A percentile compares a stretch with the other conserved stretches of the same genome.
Conservation (phyloP, 2,329 filamentous ascomycete genomes). For the Neonectria magnoliae region DNA sequence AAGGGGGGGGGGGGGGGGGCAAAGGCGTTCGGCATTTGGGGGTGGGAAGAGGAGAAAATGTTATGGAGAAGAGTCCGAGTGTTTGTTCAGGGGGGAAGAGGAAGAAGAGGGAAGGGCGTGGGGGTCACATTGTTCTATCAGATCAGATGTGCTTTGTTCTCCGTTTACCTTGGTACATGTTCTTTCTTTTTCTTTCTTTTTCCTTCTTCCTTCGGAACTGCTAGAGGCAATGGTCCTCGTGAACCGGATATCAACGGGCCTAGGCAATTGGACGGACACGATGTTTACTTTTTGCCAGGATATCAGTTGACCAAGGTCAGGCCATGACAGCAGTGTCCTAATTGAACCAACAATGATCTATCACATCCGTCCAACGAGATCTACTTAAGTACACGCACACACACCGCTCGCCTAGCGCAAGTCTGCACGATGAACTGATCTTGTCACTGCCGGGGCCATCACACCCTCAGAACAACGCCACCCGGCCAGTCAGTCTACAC, state of each 20-base stretch:
- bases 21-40: conserved; percentile 14
- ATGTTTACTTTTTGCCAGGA: neutral
- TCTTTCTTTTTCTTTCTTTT: neutral
- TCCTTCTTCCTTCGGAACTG: neutral
- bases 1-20: too few species aligned
- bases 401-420: neutral
- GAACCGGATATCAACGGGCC: neutral
- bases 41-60: conserved; percentile 29
- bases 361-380: neutral
- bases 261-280: neutral
- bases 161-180: neutral
- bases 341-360: neutral
- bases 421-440: conserved; percentile 4
- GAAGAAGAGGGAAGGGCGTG: neutral
- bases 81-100: neutral
- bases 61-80: conserved; percentile 27
- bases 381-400: neutral
- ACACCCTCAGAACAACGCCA: neutral
- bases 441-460: neutral
- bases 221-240: neutral
- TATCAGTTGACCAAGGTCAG: neutral
- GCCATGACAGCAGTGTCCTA: neutral
- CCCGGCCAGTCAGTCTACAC: conserved; percentile 20
- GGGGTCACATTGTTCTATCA: conserved; percentile 10
- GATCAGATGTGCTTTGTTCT: neutral